These are phyloP conservation scores for Discostella pseudostelligera DNA, from an alignment of 108 stramenopile genomes.

Conservation along the genomic window DNA sequence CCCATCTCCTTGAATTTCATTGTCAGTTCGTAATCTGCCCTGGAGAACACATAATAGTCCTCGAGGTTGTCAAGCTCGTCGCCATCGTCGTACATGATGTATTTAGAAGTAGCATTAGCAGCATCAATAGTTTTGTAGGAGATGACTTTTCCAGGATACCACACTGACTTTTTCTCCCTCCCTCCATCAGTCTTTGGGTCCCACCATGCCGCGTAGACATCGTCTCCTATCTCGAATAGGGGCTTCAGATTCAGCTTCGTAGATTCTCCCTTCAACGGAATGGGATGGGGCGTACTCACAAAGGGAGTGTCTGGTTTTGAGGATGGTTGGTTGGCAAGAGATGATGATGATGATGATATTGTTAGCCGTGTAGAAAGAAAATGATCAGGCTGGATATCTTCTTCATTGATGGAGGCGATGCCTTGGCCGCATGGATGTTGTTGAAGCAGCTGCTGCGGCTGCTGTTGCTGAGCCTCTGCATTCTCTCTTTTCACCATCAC, in stretches of 20 bases:
- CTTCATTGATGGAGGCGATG: background rate
- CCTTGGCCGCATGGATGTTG: background rate
- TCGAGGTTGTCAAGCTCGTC: constrained; percentile 7
- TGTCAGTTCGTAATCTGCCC: constrained; percentile 6
- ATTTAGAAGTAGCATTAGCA: background rate
- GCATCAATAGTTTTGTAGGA: constrained; percentile 1
- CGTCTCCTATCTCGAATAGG: constrained; percentile 11
- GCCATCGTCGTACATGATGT: constrained; percentile 13
- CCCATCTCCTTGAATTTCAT: constrained; percentile 5
- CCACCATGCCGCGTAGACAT: constrained; percentile 14
- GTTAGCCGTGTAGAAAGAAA: background rate
- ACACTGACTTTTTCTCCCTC: background rate
- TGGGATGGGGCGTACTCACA: no score
- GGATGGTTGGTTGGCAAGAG: background rate
- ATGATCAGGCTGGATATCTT: background rate
- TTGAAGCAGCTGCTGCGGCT: background rate
- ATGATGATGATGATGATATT: background rate
- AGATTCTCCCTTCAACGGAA: background rate
- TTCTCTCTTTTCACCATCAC: background rate
- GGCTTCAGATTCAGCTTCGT: constrained; percentile 1
- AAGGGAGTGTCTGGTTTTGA: background rate
- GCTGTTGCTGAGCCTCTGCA: background rate
- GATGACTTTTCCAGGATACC: constrained; percentile 9
- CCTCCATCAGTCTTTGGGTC: background rate
- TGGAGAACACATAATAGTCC: constrained; percentile 1